Percentiles rank a stretch among this genome's conserved stretches.
phyloP scores from a whole-genome alignment of 2,329 filamentous ascomycete genomes.

The Aureobasidium sp. region DNA sequence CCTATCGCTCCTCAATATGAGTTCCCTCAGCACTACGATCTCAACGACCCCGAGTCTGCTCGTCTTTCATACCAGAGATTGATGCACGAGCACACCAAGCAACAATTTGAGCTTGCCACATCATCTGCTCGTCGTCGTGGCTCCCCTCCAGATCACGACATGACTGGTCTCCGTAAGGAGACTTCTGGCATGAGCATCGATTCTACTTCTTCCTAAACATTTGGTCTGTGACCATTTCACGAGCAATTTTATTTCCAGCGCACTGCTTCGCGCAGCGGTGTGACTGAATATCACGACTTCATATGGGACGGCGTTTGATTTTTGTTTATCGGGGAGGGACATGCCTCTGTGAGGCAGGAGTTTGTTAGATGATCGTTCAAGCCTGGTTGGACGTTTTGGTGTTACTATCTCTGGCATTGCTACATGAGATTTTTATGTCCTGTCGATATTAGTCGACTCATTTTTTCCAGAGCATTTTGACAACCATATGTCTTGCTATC shows the following conservation, averaged over 20 bases:
- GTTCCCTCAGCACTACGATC: conserved; percentile 38
- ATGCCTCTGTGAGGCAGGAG: background rate
- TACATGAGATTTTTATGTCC: background rate
- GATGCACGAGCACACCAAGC: conserved; percentile 46
- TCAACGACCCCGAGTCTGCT: conserved; percentile 34
- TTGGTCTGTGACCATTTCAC: background rate
- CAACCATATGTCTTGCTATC: background rate
- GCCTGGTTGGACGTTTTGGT: conserved; percentile 4
- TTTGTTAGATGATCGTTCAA: conserved; percentile 1
- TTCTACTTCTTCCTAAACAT: conserved; percentile 21
- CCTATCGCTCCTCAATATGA: conserved; percentile 37
- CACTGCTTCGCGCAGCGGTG: background rate
- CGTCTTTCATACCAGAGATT: conserved; percentile 41
- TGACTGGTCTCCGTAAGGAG: conserved; percentile 22
- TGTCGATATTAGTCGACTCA: conserved; percentile 7
- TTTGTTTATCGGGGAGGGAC: background rate
- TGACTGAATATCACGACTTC: background rate
- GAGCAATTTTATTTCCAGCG: background rate
- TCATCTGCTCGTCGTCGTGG: conserved; percentile 39
- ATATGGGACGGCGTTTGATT: background rate
- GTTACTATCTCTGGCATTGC: background rate
- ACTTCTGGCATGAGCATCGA: conserved; percentile 24
- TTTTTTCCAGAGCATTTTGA: background rate
- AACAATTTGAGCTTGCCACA: conserved; percentile 40
- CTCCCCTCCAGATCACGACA: conserved; percentile 19